These are phyloP conservation scores for Colletotrichum gigasporum DNA, from an alignment of 2,329 filamentous ascomycete species.

Conservation along the genomic window DNA sequence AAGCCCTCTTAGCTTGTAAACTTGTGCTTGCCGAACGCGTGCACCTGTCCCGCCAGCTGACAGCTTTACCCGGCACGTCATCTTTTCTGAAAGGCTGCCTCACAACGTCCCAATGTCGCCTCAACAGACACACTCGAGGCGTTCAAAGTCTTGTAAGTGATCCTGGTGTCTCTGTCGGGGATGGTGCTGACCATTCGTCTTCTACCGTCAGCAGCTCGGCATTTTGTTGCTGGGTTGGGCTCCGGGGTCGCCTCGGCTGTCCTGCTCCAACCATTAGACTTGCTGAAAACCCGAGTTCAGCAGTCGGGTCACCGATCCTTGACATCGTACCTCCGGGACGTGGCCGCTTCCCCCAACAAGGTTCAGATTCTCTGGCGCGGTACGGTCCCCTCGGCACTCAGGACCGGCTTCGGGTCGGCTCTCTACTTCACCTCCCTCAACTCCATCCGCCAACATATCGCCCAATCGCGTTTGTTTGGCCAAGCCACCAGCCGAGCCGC, in stretches of 20 bases:
- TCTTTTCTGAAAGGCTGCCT: background rate
- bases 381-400: constrained; percentile 89
- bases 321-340: constrained; percentile 72
- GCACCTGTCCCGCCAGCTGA: too few relatives aligned
- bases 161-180: background rate
- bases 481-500: constrained; percentile 28
- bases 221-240: constrained; percentile 87
- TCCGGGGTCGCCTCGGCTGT: constrained; percentile 90
- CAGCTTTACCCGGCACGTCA: background rate
- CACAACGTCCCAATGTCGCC: constrained; percentile 14
- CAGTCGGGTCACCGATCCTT: constrained; percentile 81
- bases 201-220: constrained; percentile 68
- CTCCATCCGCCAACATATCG: constrained; percentile 75
- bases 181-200: background rate
- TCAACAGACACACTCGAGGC: constrained; percentile 3
- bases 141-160: constrained; percentile 26
- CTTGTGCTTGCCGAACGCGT: too few relatives aligned
- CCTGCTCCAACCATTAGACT: constrained; percentile 92
- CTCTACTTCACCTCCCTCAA: constrained; percentile 95
- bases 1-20: background rate
- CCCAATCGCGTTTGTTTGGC: constrained; percentile 37
- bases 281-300: constrained; percentile 95
- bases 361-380: constrained; percentile 88
- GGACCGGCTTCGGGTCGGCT: constrained; percentile 91
- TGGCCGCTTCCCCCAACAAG: constrained; percentile 69